A percentile compares a stretch with the other conserved stretches of the same genome.
These are phyloP conservation scores for Cardamine occulta DNA, from an alignment of 345 rosid genomes.

Conservation along the genomic window DNA sequence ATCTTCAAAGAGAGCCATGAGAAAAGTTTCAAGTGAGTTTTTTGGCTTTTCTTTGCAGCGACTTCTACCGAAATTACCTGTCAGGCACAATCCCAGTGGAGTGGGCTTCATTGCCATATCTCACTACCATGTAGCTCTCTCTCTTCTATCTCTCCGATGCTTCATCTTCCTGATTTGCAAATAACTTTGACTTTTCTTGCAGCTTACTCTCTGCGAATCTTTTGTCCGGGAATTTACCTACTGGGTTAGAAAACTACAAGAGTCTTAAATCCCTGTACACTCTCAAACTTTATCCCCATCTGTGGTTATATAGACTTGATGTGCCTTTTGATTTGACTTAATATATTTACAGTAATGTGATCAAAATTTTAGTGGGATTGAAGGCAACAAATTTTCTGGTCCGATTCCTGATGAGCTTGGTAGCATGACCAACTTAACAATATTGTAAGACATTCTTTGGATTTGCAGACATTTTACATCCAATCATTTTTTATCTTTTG, in stretches of 20 bases:
- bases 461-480: too few species aligned
- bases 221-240: slow-evolving; percentile 56
- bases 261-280: slow-evolving; percentile 50
- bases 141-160: background rate
- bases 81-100: slow-evolving; percentile 60
- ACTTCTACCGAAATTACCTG: slow-evolving; percentile 46
- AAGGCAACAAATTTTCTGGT: slow-evolving; percentile 59
- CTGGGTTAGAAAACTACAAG: slow-evolving; percentile 48
- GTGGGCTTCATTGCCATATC: slow-evolving; percentile 53
- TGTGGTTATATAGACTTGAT: background rate
- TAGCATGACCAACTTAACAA: slow-evolving; percentile 46
- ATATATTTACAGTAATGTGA: background rate
- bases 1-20: background rate
- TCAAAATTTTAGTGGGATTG: slow-evolving; percentile 44
- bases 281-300: background rate
- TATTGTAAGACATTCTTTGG: slow-evolving; percentile 43
- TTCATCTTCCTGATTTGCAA: background rate
- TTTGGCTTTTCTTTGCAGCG: slow-evolving; percentile 4
- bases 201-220: slow-evolving; percentile 51
- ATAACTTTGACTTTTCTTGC: slow-evolving; percentile 13
- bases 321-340: background rate
- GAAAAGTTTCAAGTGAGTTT: background rate
- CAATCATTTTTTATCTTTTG: background rate
- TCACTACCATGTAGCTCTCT: slow-evolving; percentile 52
- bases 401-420: slow-evolving; percentile 56